phyloP scores from a whole-genome alignment of 805 yeast species.

The Candida saitoana region DNA sequence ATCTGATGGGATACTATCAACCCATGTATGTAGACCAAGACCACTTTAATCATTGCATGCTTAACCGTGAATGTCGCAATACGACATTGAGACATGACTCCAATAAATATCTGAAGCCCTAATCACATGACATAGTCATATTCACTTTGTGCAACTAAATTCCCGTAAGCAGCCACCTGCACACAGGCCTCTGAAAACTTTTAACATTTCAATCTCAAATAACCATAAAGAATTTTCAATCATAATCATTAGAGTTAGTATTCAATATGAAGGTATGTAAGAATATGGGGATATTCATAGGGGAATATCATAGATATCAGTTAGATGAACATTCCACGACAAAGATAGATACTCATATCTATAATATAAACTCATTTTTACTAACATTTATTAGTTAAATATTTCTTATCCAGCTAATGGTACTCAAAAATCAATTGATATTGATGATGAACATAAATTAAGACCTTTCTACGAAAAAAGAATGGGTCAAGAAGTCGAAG shows the following conservation, averaged over 20 bases:
- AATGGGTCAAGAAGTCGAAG: constrained; percentile 99
- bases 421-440: constrained; percentile 96
- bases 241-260: constrained; percentile 1
- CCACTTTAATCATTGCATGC: too few relatives aligned
- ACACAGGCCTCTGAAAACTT: constrained; percentile 1
- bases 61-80: too few relatives aligned
- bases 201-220: constrained; percentile 1
- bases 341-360: too few relatives aligned
- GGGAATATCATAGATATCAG: too few relatives aligned
- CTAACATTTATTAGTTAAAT: constrained; percentile 64
- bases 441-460: constrained; percentile 98
- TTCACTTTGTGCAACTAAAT: constrained; percentile 2
- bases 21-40: too few relatives aligned
- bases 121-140: not conserved
- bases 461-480: constrained; percentile 99
- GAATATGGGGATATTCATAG: too few relatives aligned
- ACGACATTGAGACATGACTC: too few relatives aligned
- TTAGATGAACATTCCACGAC: too few relatives aligned
- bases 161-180: constrained; percentile 4
- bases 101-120: constrained; percentile 1
- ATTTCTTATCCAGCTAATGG: constrained; percentile 99
- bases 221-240: not conserved
- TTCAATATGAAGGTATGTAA: constrained; percentile 1
- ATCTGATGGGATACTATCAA: too few relatives aligned
- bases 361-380: too few relatives aligned